Conservation (phyloP, 345 rosid species). For the Schrenkiella parvula region DNA sequence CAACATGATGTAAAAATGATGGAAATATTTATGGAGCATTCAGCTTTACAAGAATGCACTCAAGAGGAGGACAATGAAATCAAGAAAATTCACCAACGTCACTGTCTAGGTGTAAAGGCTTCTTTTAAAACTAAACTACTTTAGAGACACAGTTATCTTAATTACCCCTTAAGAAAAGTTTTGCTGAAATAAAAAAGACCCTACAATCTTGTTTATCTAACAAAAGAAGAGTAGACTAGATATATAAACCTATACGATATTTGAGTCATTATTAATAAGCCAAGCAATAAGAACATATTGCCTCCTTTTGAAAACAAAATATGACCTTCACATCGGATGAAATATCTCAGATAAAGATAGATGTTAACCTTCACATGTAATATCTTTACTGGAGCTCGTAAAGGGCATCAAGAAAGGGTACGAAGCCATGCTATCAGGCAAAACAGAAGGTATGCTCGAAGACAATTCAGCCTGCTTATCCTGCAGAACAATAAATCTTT, state of each 20-base stretch:
- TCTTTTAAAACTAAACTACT: background rate
- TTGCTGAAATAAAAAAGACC: background rate
- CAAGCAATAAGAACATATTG: background rate
- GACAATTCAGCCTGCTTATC: constrained; percentile 64
- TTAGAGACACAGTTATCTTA: background rate
- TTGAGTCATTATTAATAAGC: background rate
- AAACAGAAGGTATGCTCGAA: constrained; percentile 39
- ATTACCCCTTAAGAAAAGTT: background rate
- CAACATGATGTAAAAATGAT: background rate
- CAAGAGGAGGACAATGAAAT: background rate
- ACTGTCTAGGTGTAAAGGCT: background rate
- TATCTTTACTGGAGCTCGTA: constrained; percentile 38
- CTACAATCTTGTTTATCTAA: background rate
- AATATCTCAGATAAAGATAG: background rate
- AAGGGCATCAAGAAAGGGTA: constrained; percentile 47
- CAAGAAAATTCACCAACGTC: background rate
- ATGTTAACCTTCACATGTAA: constrained; percentile 52
- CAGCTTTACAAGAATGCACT: background rate
- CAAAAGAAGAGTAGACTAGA: background rate
- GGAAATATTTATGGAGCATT: background rate
- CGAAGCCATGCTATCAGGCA: constrained; percentile 42
- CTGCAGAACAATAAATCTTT: constrained; percentile 42
- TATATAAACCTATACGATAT: background rate
- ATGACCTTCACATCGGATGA: background rate
- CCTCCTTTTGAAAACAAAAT: background rate